Base-by-base conservation (phyloP, 768 basidiomycete species). In the Termitomyces sp. region DNA sequence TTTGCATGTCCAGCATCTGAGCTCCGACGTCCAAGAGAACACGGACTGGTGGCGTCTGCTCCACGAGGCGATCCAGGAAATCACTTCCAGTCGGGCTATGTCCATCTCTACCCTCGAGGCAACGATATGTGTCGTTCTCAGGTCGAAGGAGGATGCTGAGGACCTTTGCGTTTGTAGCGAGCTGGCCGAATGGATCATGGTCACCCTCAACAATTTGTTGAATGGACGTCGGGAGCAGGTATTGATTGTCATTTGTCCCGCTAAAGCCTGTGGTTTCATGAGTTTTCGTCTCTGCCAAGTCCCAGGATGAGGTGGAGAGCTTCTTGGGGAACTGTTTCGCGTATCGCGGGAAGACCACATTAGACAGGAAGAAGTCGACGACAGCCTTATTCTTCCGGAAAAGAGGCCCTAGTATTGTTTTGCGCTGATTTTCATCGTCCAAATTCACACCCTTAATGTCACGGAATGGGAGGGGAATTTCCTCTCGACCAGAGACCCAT, bases 1-100 rank as follows among this genome's bases (percentile, higher is more conserved):
- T 85, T 22, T 72, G 67, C 57, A 82, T 69, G 46, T 85, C 83
- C 4, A 85, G 69, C 70, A 86, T 80, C 61, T 85, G 84, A 0
- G 84, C 84, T 4, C 84, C 84, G 13, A 85, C 83, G 39, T 85
- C 84, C n/a, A 85, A 67, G 16, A 85, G 67, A 6, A 84, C 81
- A n/a, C 73, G 73, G 22, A 84, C 72, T 24, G 72, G 67, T 5
- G 76, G 77, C 1, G 55, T 58, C 61, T 79, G 73, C 0, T 59
- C 16, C 8, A 72, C 71, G 3, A 85, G 11, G 15, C 69, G 57
- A 1, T 64, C 13, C 18, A 82, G 61, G 55, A 79, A 68, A 13
- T 72, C 62, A 1, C 7, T 1, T 1, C 71, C 67, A 4, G 69
- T 68, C 18, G 69, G 65, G 3, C 42, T 44, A n/a, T 57, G 60